A percentile compares a stretch with the other conserved stretches of the same genome.
phyloP scores from a whole-genome alignment of 2,329 filamentous ascomycete species.

The Fusarium nisikadoi region DNA sequence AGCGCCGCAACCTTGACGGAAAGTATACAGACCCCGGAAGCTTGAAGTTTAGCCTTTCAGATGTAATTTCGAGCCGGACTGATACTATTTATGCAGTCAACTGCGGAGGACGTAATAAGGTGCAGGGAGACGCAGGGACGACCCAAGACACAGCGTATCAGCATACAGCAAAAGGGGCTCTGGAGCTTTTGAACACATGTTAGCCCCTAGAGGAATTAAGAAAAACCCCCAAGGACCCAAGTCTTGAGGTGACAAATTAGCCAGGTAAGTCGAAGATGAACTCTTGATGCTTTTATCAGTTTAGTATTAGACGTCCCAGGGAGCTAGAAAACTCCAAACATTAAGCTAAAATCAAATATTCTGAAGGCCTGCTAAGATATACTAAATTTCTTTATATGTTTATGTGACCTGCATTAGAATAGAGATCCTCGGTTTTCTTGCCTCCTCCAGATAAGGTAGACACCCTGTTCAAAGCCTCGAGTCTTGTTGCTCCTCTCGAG shows the following conservation, averaged over 20 bases:
- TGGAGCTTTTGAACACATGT: constrained; percentile 25
- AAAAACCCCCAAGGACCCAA: no score
- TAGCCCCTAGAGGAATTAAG: background rate
- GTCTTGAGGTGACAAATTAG: background rate
- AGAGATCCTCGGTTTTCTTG: background rate
- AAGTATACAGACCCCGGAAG: constrained; percentile 9
- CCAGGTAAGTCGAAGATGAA: background rate
- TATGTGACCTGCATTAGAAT: background rate
- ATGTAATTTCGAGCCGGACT: constrained; percentile 32
- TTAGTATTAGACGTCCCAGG: background rate
- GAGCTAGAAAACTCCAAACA: background rate
- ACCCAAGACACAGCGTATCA: constrained; percentile 29
- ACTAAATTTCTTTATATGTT: background rate
- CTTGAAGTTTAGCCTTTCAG: constrained; percentile 12
- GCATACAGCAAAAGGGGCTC: constrained; percentile 25
- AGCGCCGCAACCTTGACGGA: constrained; percentile 13
- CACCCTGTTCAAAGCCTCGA: no score
- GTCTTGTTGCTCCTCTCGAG: background rate
- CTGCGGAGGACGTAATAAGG: constrained; percentile 26
- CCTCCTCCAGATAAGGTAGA: background rate
- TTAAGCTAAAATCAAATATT: background rate
- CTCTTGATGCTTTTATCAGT: background rate
- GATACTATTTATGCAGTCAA: constrained; percentile 28
- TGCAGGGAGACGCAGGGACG: constrained; percentile 27
- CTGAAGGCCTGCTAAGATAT: background rate